A percentile compares a stretch with the other conserved stretches of the same genome.
These are phyloP conservation scores for Pouteria campechiana DNA, from an alignment of 179 eudicot genomes.

Conservation along the genomic window DNA sequence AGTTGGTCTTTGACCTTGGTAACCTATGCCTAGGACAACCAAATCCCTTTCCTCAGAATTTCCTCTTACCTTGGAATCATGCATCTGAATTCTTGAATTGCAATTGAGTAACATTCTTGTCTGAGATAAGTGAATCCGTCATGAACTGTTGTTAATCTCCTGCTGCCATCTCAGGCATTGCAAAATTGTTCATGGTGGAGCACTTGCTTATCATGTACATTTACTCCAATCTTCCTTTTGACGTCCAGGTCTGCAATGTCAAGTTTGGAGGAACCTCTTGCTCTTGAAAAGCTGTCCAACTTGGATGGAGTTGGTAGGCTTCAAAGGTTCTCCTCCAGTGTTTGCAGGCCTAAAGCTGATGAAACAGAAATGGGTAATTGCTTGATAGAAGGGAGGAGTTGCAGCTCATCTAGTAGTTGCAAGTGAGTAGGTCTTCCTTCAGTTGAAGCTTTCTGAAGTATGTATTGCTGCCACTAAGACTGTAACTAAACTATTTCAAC, in stretches of 20 bases:
- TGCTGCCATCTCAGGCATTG: not conserved
- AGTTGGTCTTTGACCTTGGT: no score
- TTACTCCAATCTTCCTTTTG: conserved; percentile 2
- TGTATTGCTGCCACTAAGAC: not conserved
- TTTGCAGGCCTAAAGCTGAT: conserved; percentile 63
- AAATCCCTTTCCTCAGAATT: no score
- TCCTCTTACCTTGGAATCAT: not conserved
- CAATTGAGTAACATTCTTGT: not conserved
- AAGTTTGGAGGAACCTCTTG: conserved; percentile 84
- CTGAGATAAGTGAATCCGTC: not conserved
- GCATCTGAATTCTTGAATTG: not conserved
- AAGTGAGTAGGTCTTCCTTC: conserved; percentile 27
- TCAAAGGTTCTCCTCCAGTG: conserved; percentile 65
- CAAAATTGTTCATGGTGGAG: not conserved
- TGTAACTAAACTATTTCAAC: not conserved
- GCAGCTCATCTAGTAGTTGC: conserved; percentile 84
- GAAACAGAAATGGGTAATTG: conserved; percentile 63
- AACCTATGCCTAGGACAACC: no score
- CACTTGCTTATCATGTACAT: conserved; percentile 3
- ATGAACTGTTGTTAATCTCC: not conserved
- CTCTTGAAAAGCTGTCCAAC: conserved; percentile 74
- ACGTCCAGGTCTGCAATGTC: conserved; percentile 50
- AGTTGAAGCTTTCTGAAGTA: not conserved
- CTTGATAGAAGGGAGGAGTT: conserved; percentile 76
- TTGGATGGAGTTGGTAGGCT: conserved; percentile 56